These are phyloP conservation scores for Mycosphaerella sp. DNA, from an alignment of 2,329 filamentous ascomycete genomes.

Conservation along the genomic window DNA sequence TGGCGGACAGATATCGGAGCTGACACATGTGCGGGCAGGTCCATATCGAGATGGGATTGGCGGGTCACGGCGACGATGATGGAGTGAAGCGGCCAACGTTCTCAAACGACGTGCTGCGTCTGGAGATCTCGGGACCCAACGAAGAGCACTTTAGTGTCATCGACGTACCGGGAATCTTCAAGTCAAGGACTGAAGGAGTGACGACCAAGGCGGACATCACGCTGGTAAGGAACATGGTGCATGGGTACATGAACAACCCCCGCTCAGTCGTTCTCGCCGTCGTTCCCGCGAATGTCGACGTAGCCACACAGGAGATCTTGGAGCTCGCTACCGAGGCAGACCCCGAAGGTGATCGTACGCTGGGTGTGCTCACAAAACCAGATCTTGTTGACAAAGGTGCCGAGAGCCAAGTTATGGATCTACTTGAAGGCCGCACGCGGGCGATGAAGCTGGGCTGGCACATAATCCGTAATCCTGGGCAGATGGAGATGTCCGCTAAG, in stretches of 20 bases:
- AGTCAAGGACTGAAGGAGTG: constrained; percentile 33
- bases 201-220: constrained; percentile 34
- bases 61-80: not conserved
- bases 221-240: constrained; percentile 37
- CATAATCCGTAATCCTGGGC: constrained; percentile 31
- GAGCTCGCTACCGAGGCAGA: constrained; percentile 36
- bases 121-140: constrained; percentile 28
- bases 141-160: constrained; percentile 29
- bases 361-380: constrained; percentile 37
- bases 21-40: constrained; percentile 7
- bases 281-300: constrained; percentile 40
- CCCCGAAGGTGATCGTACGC: constrained; percentile 28
- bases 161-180: constrained; percentile 32
- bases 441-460: constrained; percentile 32
- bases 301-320: constrained; percentile 44
- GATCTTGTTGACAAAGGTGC: constrained; percentile 31
- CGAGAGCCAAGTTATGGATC: constrained; percentile 23
- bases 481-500: constrained; percentile 22
- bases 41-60: constrained; percentile 19
- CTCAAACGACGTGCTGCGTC: constrained; percentile 27
- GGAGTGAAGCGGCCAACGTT: constrained; percentile 18
- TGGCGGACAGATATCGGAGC: not conserved
- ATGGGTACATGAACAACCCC: constrained; percentile 36
- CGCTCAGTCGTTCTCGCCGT: constrained; percentile 41
- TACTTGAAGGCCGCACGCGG: constrained; percentile 23